Conservation (phyloP, 2,329 filamentous ascomycete genomes). For the Neopestalotiopsis sp. region DNA sequence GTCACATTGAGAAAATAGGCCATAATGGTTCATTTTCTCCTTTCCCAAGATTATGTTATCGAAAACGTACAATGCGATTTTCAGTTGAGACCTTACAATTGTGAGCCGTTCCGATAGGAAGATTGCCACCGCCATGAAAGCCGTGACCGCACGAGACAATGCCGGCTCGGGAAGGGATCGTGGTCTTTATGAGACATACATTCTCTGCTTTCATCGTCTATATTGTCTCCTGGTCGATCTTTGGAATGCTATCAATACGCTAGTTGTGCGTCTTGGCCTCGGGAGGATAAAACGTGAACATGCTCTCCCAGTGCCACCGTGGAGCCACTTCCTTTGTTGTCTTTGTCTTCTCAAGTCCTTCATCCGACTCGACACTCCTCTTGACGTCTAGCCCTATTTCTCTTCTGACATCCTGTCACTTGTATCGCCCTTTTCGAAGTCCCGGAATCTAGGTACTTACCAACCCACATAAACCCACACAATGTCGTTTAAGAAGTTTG, state of each 20-base stretch:
- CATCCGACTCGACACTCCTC: slow-evolving; percentile 19
- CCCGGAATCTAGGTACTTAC: neutral
- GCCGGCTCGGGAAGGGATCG: neutral
- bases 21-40: too few relatives aligned
- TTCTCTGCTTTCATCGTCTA: slow-evolving; percentile 25
- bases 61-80: neutral
- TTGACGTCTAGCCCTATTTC: neutral
- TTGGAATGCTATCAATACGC: slow-evolving; percentile 23
- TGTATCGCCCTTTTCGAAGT: slow-evolving; percentile 1
- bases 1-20: too few relatives aligned
- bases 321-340: slow-evolving; percentile 19
- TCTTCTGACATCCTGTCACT: neutral
- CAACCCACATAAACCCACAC: slow-evolving; percentile 16
- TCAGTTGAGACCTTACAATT: neutral
- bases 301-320: slow-evolving; percentile 7
- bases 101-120: neutral
- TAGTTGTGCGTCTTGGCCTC: slow-evolving; percentile 13
- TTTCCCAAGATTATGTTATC: too few relatives aligned
- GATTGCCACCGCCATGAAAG: neutral
- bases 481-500: slow-evolving; percentile 29
- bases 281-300: slow-evolving; percentile 23
- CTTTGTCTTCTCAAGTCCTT: slow-evolving; percentile 27
- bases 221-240: slow-evolving; percentile 12
- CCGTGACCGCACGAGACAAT: slow-evolving; percentile 1
- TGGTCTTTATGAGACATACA: slow-evolving; percentile 19